Evolutionary conservation across 2,329 filamentous ascomycete genomes (phyloP).

Genomic region (Neofusicoccum laricinum): DNA sequence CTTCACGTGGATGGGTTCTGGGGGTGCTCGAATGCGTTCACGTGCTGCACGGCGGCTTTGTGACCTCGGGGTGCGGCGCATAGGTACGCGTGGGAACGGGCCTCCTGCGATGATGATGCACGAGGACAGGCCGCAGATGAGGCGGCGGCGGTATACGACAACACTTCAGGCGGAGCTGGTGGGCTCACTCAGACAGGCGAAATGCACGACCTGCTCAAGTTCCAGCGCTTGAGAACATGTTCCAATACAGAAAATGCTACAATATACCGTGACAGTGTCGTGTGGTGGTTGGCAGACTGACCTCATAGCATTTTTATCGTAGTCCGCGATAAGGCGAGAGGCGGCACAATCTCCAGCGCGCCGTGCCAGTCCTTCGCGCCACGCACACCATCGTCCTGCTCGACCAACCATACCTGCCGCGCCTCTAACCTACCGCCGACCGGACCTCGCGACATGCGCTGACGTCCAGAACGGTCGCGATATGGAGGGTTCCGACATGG

Average conservation of each 20-base stretch:
- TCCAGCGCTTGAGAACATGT: too few relatives aligned
- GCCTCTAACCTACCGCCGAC: neutral
- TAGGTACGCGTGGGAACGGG: neutral
- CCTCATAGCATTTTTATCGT: constrained; percentile 6
- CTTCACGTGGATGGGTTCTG: neutral
- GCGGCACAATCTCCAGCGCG: neutral
- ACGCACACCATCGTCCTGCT: neutral
- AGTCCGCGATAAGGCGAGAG: constrained; percentile 1
- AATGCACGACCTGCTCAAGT: too few relatives aligned
- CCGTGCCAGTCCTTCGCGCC: neutral
- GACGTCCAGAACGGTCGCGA: neutral
- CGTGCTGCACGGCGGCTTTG: neutral
- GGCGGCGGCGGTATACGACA: neutral
- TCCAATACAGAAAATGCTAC: too few relatives aligned
- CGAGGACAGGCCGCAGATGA: neutral
- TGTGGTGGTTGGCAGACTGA: neutral
- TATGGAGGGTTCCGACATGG: constrained; percentile 17
- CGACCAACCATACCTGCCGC: neutral
- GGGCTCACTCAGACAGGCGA: too few relatives aligned
- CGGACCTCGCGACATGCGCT: constrained; percentile 10
- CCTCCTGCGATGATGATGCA: neutral
- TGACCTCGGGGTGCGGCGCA: neutral
- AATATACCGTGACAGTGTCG: neutral
- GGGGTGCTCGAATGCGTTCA: neutral
- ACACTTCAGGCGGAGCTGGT: neutral